Percentiles rank a stretch among this genome's conserved stretches.
phyloP scores from a whole-genome alignment of 768 basidiomycete species.

The Flagelloscypha sp. region DNA sequence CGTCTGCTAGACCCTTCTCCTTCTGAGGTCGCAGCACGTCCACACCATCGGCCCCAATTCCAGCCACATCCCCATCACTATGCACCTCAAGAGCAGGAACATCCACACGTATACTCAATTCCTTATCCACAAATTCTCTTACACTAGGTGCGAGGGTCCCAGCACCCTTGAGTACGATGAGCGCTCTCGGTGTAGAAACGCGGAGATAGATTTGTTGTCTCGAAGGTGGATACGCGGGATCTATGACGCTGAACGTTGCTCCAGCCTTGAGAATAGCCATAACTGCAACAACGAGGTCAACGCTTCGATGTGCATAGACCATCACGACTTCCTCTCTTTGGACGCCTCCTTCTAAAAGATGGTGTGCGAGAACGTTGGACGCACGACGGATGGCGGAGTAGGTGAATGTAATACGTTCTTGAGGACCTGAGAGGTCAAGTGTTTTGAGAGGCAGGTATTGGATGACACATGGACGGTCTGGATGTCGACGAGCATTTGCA shows the following conservation, averaged over 20 bases:
- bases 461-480: constrained; percentile 82
- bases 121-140: constrained; percentile 68
- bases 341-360: constrained; percentile 78
- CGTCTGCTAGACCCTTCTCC: constrained; percentile 43
- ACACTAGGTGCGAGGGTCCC: constrained; percentile 75
- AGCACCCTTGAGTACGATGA: constrained; percentile 86
- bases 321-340: constrained; percentile 94
- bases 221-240: constrained; percentile 93
- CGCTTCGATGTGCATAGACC: constrained; percentile 94
- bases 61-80: constrained; percentile 61
- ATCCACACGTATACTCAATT: constrained; percentile 81
- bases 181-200: constrained; percentile 86
- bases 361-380: constrained; percentile 84
- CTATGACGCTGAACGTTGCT: constrained; percentile 94
- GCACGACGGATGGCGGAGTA: constrained; percentile 79
- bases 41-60: constrained; percentile 27
- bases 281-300: constrained; percentile 94
- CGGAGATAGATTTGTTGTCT: constrained; percentile 89
- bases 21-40: constrained; percentile 57
- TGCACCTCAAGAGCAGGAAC: constrained; percentile 82
- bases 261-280: constrained; percentile 96
- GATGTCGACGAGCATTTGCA: constrained; percentile 69
- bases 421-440: constrained; percentile 25
- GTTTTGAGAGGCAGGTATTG: constrained; percentile 53
- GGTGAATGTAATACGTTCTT: constrained; percentile 56